These are phyloP conservation scores for Boletus smithii DNA, from an alignment of 1,284 basidiomycete genomes.

Conservation along the genomic window DNA sequence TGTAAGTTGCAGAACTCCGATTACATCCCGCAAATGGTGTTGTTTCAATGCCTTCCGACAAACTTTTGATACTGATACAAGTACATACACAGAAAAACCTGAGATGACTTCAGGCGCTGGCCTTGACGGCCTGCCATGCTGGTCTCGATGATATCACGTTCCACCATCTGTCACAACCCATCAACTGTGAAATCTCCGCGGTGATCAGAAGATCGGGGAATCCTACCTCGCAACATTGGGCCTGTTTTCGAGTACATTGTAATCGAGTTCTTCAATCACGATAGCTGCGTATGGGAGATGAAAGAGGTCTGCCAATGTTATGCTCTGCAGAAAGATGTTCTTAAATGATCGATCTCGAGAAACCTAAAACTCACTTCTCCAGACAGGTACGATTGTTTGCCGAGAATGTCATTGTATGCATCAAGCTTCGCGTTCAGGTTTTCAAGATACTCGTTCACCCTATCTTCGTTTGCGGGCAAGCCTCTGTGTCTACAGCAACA, in stretches of 20 bases:
- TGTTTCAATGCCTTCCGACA: not conserved
- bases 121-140: constrained; percentile 39
- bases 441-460: constrained; percentile 29
- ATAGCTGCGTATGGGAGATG: constrained; percentile 48
- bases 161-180: constrained; percentile 36
- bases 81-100: not conserved
- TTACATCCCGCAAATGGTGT: not conserved
- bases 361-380: constrained; percentile 26
- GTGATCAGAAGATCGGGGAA: not conserved
- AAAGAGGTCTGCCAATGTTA: constrained; percentile 57
- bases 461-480: constrained; percentile 27
- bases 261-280: constrained; percentile 31
- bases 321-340: constrained; percentile 28
- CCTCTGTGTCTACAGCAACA: constrained; percentile 15
- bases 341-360: not conserved
- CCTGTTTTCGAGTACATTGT: constrained; percentile 20
- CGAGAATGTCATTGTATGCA: constrained; percentile 30
- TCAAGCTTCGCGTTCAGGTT: constrained; percentile 30
- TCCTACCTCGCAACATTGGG: constrained; percentile 33
- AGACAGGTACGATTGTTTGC: constrained; percentile 29
- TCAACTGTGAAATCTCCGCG: not conserved
- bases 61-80: not conserved
- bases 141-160: constrained; percentile 35
- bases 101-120: constrained; percentile 21
- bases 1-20: not conserved